Evolutionary conservation across 176 grass and related monocot genomes (phyloP).

Genomic region (Pontederia crassipes): DNA sequence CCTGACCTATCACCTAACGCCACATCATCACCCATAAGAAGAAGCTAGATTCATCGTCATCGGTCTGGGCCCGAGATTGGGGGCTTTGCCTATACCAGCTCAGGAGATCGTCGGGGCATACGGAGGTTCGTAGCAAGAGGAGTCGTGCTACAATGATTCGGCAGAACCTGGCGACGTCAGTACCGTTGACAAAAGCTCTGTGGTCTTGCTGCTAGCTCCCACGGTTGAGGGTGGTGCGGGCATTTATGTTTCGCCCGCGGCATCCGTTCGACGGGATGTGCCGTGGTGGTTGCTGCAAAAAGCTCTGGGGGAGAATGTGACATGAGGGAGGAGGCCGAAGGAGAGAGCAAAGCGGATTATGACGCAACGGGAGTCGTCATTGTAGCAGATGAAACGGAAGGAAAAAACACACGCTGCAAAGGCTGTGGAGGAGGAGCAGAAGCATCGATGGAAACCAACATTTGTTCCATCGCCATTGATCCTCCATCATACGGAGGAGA

Average conservation of each 20-base stretch:
- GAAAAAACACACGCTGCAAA: too few species aligned
- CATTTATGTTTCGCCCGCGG: background rate
- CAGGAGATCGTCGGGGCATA: slow-evolving; percentile 6
- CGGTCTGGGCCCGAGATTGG: slow-evolving; percentile 21
- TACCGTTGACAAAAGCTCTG: background rate
- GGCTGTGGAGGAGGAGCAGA: too few species aligned
- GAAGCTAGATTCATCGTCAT: background rate
- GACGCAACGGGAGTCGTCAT: slow-evolving; percentile 4
- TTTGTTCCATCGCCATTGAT: too few species aligned
- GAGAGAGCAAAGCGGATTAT: slow-evolving; percentile 1
- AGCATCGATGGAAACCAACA: too few species aligned
- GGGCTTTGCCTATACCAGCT: background rate
- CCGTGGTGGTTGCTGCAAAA: background rate
- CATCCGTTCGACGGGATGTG: background rate
- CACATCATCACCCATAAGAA: background rate
- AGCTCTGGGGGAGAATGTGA: slow-evolving; percentile 21
- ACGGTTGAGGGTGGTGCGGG: background rate
- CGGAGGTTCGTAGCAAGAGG: background rate
- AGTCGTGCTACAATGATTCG: background rate
- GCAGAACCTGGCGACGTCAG: background rate
- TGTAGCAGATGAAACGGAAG: background rate
- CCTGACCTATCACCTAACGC: background rate
- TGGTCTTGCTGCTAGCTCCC: background rate
- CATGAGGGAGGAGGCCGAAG: background rate
- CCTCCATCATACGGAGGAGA: too few species aligned